Evolutionary conservation across 2,329 filamentous ascomycete genomes (phyloP).

Genomic region (Pestalotiopsis sp.): DNA sequence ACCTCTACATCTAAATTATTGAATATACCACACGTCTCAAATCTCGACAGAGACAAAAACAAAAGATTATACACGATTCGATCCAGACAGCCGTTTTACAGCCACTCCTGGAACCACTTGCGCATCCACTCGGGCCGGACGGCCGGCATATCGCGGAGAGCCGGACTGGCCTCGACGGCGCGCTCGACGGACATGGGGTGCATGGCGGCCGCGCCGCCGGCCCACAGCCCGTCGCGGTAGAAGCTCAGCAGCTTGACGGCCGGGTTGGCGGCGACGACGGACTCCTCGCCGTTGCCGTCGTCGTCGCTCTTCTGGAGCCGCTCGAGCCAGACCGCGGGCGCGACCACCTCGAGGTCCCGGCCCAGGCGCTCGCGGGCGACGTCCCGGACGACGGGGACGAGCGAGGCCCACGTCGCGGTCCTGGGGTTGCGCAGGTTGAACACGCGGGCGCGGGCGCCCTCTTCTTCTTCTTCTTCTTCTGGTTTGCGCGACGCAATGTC

Average conservation of each 20-base stretch:
- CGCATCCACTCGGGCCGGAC: neutral
- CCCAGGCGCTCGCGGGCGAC: neutral
- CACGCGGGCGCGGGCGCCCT: neutral
- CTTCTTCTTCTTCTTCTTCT: neutral
- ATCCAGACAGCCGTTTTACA: neutral
- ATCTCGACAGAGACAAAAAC: neutral
- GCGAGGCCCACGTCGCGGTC: neutral
- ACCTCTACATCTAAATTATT: neutral
- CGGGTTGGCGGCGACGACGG: neutral
- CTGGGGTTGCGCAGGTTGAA: neutral
- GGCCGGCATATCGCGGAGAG: neutral
- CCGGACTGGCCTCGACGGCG: neutral
- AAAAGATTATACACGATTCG: neutral
- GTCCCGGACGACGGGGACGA: neutral
- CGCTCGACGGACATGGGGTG: neutral
- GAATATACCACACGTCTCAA: neutral
- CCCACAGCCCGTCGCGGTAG: neutral
- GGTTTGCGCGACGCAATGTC: conserved; percentile 27
- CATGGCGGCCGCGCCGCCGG: neutral
- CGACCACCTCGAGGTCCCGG: neutral
- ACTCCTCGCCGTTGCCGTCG: neutral
- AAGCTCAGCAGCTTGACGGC: neutral
- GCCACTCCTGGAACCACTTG: neutral
- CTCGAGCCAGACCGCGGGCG: neutral
- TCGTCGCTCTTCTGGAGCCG: neutral